phyloP scores from a whole-genome alignment of 805 yeast genomes.

The Ogataea parapolymorpha region DNA sequence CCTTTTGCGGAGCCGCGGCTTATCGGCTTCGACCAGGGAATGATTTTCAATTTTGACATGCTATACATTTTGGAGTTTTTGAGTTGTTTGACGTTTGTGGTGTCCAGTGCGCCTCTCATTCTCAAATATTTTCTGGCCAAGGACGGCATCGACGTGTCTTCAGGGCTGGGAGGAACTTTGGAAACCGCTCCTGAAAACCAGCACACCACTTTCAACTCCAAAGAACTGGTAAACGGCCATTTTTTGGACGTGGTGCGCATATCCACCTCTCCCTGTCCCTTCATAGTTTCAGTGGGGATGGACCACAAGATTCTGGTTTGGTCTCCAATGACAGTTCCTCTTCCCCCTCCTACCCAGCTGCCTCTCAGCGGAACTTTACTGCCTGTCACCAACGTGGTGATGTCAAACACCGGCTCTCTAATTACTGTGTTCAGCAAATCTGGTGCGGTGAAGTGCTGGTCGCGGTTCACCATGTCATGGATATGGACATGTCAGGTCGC shows the following conservation, averaged over 20 bases:
- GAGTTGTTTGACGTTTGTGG: slow-evolving; percentile 47
- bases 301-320: slow-evolving; percentile 71
- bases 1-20: neutral
- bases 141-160: slow-evolving; percentile 18
- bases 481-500: slow-evolving; percentile 50
- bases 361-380: slow-evolving; percentile 45
- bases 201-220: slow-evolving; percentile 25
- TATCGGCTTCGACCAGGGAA: slow-evolving; percentile 24
- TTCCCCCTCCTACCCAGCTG: slow-evolving; percentile 43
- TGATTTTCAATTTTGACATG: slow-evolving; percentile 43
- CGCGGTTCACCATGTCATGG: slow-evolving; percentile 51
- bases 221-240: slow-evolving; percentile 50
- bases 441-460: slow-evolving; percentile 58
- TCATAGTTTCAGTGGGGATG: slow-evolving; percentile 66
- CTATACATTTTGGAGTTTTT: slow-evolving; percentile 56
- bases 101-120: slow-evolving; percentile 45
- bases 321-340: slow-evolving; percentile 58
- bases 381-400: slow-evolving; percentile 58
- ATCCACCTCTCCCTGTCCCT: slow-evolving; percentile 59
- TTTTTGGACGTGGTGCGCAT: slow-evolving; percentile 60
- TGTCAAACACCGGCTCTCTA: slow-evolving; percentile 57
- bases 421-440: slow-evolving; percentile 52
- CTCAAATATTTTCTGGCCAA: slow-evolving; percentile 38
- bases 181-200: slow-evolving; percentile 11
- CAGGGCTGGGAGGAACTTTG: slow-evolving; percentile 6